Base-by-base conservation (phyloP, 305 asterid species). In the Striga hermonthica region DNA sequence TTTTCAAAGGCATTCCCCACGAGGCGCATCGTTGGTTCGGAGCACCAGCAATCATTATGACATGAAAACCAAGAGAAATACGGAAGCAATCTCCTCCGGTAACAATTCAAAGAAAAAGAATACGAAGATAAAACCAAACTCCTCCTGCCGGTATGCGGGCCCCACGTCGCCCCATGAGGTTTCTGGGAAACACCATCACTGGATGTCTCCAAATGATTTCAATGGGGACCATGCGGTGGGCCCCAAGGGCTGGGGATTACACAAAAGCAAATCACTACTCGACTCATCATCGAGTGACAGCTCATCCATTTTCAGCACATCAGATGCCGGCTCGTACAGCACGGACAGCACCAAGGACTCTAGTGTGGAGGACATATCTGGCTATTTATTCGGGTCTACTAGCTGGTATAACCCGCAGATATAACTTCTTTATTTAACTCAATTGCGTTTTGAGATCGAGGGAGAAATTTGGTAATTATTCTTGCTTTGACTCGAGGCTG, bases 301-400 rank as follows among this genome's bases (percentile, higher is more conserved):
- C 57, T 83, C 88, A n/a, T 83, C 88, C 36, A 78, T 83, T 62
- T 83, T 83, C 82, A 83, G 85, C 62, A 50, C 68, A 16, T 78
- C 88, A 0, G 88, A 83, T 74, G 76, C 85, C 67, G 83, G 88
- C 43, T 83, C 88, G 4, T 78, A 71, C 43, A 83, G 88, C 62
- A 78, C 85, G 34, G 88, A 83, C 47, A 83, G 88, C 82, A 78
- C 85, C 67, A 83, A 83, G 77, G 88, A 83, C 59, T 80, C 85
- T 0, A 82, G 83, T 58, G 80, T 76, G 10, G 85, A 82, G 61
- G 85, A 83, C 4, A 54, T 83, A 70, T 83, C 88, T 3, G 88
- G 85, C 52, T 83, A 80, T 58, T 13, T 83, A 57, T 83, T 83
- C 16, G 88, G 88, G 67, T 53, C 83, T 22, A 72, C 83, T 22